Evolutionary conservation across 163 green algal genomes (phyloP).

Genomic region (Chloroidium sp.): DNA sequence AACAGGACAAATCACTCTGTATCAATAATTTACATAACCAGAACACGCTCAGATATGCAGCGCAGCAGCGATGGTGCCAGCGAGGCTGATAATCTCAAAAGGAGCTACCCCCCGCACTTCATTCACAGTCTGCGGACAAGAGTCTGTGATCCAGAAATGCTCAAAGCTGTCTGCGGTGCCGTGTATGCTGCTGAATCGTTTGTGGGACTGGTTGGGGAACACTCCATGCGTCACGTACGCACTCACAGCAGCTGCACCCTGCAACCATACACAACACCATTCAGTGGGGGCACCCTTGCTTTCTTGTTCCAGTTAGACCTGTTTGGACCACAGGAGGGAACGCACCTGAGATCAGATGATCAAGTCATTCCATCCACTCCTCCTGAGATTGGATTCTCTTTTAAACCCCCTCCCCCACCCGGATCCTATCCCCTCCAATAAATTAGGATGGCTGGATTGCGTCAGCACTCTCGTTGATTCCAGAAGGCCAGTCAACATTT

Average conservation of each 20-base stretch:
- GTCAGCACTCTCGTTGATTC: too few species aligned
- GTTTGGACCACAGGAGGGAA: too few species aligned
- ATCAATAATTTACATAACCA: neutral
- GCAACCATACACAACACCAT: neutral
- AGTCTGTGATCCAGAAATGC: slow-evolving; percentile 97
- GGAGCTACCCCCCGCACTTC: slow-evolving; percentile 51
- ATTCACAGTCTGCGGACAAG: slow-evolving; percentile 71
- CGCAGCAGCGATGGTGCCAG: slow-evolving; percentile 76
- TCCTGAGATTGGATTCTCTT: too few species aligned
- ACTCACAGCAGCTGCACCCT: slow-evolving; percentile 60
- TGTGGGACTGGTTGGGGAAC: slow-evolving; percentile 86
- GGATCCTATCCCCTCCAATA: too few species aligned
- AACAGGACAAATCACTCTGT: too few species aligned
- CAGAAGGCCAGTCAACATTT: too few species aligned
- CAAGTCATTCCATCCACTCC: too few species aligned
- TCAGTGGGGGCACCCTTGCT: too few species aligned
- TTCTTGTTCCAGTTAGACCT: too few species aligned
- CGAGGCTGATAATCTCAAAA: slow-evolving; percentile 84
- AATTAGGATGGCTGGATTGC: too few species aligned
- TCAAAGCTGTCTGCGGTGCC: slow-evolving; percentile 31
- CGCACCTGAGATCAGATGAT: too few species aligned
- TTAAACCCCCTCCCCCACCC: too few species aligned
- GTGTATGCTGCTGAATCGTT: slow-evolving; percentile 54
- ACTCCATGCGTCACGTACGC: slow-evolving; percentile 97
- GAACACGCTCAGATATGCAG: slow-evolving; percentile 78